These are phyloP conservation scores for Arctium minus DNA, from an alignment of 129 eudicot genomes.

Conservation along the genomic window DNA sequence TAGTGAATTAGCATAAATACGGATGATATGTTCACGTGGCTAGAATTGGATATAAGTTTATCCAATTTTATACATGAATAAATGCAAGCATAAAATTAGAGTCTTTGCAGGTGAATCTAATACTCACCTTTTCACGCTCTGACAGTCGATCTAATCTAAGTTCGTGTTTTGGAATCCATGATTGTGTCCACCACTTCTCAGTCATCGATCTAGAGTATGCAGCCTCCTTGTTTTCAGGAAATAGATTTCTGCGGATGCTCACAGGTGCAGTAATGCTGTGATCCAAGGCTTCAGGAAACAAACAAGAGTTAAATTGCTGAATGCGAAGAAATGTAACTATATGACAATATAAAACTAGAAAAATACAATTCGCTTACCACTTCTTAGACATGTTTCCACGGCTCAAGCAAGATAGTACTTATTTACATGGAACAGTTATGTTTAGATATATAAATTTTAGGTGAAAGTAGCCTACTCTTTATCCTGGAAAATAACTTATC, in stretches of 20 bases:
- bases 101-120: conserved; percentile 1
- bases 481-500: not conserved
- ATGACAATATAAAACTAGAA: not conserved
- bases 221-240: conserved; percentile 50
- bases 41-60: not conserved
- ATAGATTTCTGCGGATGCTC: conserved; percentile 43
- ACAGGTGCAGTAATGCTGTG: conserved; percentile 69
- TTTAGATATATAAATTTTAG: not conserved
- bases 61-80: not conserved
- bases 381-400: not conserved
- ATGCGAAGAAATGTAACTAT: not conserved
- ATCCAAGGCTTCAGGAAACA: conserved; percentile 53
- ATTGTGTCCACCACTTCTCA: conserved; percentile 53
- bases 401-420: not conserved
- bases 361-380: not conserved
- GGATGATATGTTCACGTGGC: not conserved
- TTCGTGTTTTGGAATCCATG: conserved; percentile 56
- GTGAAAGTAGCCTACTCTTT: not conserved
- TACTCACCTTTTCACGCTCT: conserved; percentile 76
- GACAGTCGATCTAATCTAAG: conserved; percentile 72
- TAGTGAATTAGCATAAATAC: not conserved
- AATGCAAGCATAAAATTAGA: not conserved
- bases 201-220: conserved; percentile 65
- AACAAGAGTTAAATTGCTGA: conserved; percentile 10
- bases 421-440: not conserved